phyloP scores from a whole-genome alignment of 176 grass and related monocot species.

The Raddia distichophylla region DNA sequence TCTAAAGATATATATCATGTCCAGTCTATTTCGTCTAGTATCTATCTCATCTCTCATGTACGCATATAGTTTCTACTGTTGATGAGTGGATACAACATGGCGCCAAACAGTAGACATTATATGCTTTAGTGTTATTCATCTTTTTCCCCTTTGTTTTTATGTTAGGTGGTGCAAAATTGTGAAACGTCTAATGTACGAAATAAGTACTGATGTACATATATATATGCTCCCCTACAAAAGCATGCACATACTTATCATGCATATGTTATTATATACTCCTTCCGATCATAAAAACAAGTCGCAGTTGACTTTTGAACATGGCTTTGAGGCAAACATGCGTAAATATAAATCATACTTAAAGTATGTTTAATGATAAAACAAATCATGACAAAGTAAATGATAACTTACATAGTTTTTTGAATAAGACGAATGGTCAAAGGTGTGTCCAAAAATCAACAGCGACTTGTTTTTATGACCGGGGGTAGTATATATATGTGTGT shows the following conservation, averaged over 20 bases:
- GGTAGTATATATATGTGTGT: no score
- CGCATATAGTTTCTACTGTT: slow-evolving; percentile 15
- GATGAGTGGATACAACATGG: slow-evolving; percentile 18
- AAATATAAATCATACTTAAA: no score
- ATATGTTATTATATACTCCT: not conserved
- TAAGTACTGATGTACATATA: not conserved
- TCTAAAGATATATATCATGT: slow-evolving; percentile 47
- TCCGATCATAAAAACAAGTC: no score
- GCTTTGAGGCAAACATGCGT: no score
- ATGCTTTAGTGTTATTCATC: not conserved
- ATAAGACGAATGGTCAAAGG: no score
- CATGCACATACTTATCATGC: not conserved
- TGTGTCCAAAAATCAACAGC: no score
- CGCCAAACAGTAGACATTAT: not conserved
- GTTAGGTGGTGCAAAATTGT: not conserved
- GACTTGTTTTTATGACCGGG: no score
- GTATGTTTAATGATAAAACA: no score
- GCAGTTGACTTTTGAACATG: no score
- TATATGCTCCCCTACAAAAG: not conserved
- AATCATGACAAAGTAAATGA: no score
- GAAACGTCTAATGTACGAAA: not conserved
- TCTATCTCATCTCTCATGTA: not conserved
- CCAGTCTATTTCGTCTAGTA: slow-evolving; percentile 14
- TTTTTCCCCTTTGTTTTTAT: slow-evolving; percentile 4
- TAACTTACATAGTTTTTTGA: no score